Conservation (phyloP, 306 rosid genomes). For the Trifolium dubium region DNA sequence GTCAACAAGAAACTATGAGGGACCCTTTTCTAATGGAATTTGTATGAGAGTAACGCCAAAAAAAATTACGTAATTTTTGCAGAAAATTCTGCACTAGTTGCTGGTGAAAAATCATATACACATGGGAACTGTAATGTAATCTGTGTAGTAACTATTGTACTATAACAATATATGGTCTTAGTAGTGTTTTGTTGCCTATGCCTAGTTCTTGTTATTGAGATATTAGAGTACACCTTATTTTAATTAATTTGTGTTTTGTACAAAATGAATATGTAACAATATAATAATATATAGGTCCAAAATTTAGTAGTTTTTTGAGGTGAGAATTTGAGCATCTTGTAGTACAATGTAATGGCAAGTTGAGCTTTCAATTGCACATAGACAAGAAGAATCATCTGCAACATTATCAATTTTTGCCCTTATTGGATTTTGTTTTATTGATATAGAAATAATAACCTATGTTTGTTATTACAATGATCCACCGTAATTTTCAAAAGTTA, state of each 20-base stretch:
- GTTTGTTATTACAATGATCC: too few relatives aligned
- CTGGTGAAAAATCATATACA: constrained; percentile 9
- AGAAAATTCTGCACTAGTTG: constrained; percentile 32
- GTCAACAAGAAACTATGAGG: constrained; percentile 24
- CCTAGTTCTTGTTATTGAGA: constrained; percentile 9
- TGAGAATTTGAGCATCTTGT: constrained; percentile 7
- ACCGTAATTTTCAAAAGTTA: too few relatives aligned
- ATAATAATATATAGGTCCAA: not conserved
- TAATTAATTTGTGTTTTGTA: constrained; percentile 1
- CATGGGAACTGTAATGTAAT: constrained; percentile 26
- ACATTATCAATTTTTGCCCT: constrained; percentile 3
- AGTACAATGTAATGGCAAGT: not conserved
- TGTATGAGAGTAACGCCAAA: constrained; percentile 14
- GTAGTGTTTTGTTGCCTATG: constrained; percentile 26
- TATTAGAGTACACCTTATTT: not conserved
- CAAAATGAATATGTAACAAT: constrained; percentile 8
- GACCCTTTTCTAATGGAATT: constrained; percentile 4
- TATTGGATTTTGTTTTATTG: not conserved
- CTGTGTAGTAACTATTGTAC: not conserved
- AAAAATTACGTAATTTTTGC: constrained; percentile 24
- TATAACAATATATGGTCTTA: not conserved
- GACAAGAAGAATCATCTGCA: constrained; percentile 46
- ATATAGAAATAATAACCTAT: not conserved
- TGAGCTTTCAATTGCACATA: constrained; percentile 33
- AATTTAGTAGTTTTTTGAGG: not conserved